Evolutionary conservation across 2,329 filamentous ascomycete species (phyloP), one percentile per base, ranked within the genome.

Genomic region (Corinectria fuckeliana): DNA sequence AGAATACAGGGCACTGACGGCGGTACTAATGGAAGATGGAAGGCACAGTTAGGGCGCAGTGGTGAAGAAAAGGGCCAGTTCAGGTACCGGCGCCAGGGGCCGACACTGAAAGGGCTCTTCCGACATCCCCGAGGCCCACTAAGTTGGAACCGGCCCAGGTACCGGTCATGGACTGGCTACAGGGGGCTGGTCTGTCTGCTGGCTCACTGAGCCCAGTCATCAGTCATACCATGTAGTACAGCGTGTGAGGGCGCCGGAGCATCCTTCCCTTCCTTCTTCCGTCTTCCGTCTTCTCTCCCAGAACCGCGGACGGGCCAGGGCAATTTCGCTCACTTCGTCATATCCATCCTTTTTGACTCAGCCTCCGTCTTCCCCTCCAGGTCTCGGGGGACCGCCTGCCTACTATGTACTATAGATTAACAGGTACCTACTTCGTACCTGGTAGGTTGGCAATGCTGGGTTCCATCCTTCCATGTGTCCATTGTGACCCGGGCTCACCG

Each of bases 31-130:
- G n/a, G n/a, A n/a, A n/a, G n/a, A n/a, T n/a, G n/a, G 5, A 28
- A 14, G n/a, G 41, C 14, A 28, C 23, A 25, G 4, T 13, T 30
- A 5, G 5, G 28, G n/a, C 39, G 21, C 21, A n/a, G 3, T 9
- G 21, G n/a, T n/a, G 13, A 44, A 25, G 41, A 13, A 28, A 16
- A 42, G 26, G 45, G 26, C 11, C 20, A 34, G 39, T 28, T 65
- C 67, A 69, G 67, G 67, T 68, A 69, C 67, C 63, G 60, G 62
- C 58, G 64, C 64, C 67, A 69, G 65, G 67, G 67, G 49, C 67
- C 65, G 67, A 68, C 63, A 60, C 18, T 36, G 56, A 42, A 41
- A 65, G 61, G 56, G 63, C 56, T 58, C 23, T 56, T 58, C 56
- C 45, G 59, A 59, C 54, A 38, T 44, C 39, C 51, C 60, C 60